Base-by-base conservation (phyloP, 441 rosid genomes). In the Cnidoscolus chayamansa region DNA sequence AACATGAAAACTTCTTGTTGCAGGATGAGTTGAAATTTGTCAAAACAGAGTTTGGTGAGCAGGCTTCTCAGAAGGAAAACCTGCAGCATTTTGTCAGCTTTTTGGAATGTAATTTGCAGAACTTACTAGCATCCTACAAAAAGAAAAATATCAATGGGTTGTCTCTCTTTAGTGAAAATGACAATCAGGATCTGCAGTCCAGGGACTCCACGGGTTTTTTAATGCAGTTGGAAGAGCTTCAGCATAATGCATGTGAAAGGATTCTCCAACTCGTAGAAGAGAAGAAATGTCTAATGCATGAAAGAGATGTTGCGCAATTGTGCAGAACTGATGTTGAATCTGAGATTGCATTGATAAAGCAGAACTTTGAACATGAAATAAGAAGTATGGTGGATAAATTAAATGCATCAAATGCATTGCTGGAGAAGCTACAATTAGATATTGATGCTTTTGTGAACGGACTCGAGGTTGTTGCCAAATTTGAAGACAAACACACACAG, bases 361-460 rank as follows among this genome's bases (percentile, higher is more conserved):
- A 81, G 86, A 86, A 80, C 80, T 85, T 83, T 63, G 87, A 86
- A 72, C 68, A 73, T 74, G 91, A 86, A 72, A 10, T 83, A 68
- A 77, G 68, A 40, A 77, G 76, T 80, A 73, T 87, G 72, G 80
- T 78, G 15, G 80, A 80, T 72, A 89, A 85, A 76, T 77, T 90
- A 37, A 84, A 83, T 71, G 78, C 68, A 59, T 89, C 90, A 74
- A 81, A 77, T 83, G 72, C 79, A 43, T 68, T 79, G 72, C 73
- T 84, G 62, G 82, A 85, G 80, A 91, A 86, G 79, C 90, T 91
- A 82, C 94, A 91, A 82, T 79, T 74, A 78, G 82, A 85, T 77
- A 72, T 85, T 56, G 98, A 91, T 75, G 78, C 83, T 77, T 67
- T 91, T 74, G 81, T 86, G 66, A 83, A 80, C 70, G 89, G 77